Conservation (phyloP, 495 filamentous ascomycete genomes). For the Podospora tetraspora region DNA sequence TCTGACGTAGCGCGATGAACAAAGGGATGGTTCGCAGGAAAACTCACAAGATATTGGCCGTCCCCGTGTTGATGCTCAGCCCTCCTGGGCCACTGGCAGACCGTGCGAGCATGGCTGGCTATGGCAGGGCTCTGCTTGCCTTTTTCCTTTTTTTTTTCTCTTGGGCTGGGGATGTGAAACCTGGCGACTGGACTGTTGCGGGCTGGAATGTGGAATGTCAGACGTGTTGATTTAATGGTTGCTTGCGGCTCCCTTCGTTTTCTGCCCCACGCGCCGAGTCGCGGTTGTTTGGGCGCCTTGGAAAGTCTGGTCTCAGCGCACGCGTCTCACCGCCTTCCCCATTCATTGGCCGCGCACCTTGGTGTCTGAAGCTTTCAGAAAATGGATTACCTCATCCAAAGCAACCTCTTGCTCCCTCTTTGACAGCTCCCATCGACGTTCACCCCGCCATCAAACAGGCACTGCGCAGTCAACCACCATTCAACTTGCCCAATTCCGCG, state of each 20-base stretch:
- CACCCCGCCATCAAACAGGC: slow-evolving; percentile 1
- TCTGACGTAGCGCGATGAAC: neutral
- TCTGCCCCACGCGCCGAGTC: slow-evolving; percentile 19
- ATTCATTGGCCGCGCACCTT: slow-evolving; percentile 9
- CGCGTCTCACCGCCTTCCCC: slow-evolving; percentile 28
- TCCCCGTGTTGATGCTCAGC: slow-evolving; percentile 73
- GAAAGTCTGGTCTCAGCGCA: neutral
- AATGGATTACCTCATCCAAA: slow-evolving; percentile 12
- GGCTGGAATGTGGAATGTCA: slow-evolving; percentile 8
- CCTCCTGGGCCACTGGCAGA: slow-evolving; percentile 63
- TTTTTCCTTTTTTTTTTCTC: neutral
- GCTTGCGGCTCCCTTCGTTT: slow-evolving; percentile 7
- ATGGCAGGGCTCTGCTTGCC: slow-evolving; percentile 11
- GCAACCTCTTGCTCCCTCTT: slow-evolving; percentile 29
- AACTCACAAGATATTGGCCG: slow-evolving; percentile 62
- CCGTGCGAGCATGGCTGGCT: slow-evolving; percentile 49
- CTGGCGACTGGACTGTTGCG: slow-evolving; percentile 8
- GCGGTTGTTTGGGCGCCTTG: neutral
- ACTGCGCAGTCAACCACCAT: neutral
- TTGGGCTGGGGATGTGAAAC: neutral
- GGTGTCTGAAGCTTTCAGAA: neutral
- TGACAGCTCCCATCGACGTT: neutral
- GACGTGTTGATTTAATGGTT: slow-evolving; percentile 10
- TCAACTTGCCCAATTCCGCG: neutral
- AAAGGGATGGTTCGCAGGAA: neutral